Conservation (phyloP, 495 filamentous ascomycete genomes). For the Penicillium steckii region DNA sequence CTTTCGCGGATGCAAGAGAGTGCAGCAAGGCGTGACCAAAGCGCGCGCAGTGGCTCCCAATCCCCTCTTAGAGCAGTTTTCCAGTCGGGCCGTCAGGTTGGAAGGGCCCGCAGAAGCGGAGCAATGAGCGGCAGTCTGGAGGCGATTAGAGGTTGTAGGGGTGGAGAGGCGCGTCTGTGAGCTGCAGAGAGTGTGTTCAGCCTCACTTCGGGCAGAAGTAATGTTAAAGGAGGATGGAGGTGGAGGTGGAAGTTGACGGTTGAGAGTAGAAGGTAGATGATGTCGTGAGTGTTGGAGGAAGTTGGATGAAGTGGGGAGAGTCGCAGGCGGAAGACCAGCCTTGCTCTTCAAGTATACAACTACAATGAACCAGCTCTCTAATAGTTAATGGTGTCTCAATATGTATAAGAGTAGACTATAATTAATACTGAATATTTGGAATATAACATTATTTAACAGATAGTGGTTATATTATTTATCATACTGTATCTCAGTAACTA, state of each 20-base stretch:
- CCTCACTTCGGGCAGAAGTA: constrained; percentile 44
- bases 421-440: no score
- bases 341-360: no score
- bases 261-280: constrained; percentile 30
- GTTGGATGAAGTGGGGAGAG: no score
- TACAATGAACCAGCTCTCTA: no score
- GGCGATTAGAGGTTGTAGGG: constrained; percentile 19
- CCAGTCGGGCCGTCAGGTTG: constrained; percentile 25
- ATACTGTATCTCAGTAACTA: no score
- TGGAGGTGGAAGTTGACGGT: constrained; percentile 6
- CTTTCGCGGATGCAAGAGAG: constrained; percentile 11
- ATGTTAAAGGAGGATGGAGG: background rate
- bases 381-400: no score
- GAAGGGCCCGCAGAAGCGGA: constrained; percentile 23
- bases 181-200: constrained; percentile 25
- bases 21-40: constrained; percentile 20
- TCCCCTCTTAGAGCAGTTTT: constrained; percentile 10
- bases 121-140: constrained; percentile 20
- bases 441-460: no score
- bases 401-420: no score
- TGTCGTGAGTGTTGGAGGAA: no score
- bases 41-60: constrained; percentile 12
- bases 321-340: no score
- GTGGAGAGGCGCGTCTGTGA: constrained; percentile 25
- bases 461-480: no score